Conservation (phyloP, 2,329 filamentous ascomycete genomes). For the Phyllosticta capitalensis region DNA sequence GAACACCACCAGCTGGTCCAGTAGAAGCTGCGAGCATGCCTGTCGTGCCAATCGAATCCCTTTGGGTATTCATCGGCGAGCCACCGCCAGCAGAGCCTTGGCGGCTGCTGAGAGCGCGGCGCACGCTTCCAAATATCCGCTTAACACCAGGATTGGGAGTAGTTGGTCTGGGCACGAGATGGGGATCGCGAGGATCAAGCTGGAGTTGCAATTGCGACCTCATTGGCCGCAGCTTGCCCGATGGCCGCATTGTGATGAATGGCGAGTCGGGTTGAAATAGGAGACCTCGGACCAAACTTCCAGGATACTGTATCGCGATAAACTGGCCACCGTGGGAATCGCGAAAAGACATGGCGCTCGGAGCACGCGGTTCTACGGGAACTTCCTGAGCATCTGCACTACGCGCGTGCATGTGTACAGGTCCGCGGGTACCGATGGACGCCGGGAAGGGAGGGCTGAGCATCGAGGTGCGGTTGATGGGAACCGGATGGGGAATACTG, state of each 20-base stretch:
- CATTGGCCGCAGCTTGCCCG: conserved; percentile 19
- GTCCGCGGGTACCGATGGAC: not conserved
- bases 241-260: conserved; percentile 52
- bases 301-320: conserved; percentile 49
- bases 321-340: not conserved
- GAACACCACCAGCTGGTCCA: not conserved
- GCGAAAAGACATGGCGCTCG: not conserved
- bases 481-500: conserved; percentile 30
- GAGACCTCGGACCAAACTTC: conserved; percentile 80
- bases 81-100: conserved; percentile 18
- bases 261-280: conserved; percentile 73
- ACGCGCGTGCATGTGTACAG: conserved; percentile 54
- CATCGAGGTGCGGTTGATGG: conserved; percentile 1
- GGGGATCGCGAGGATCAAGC: conserved; percentile 15
- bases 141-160: conserved; percentile 58
- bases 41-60: conserved; percentile 1
- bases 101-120: conserved; percentile 64
- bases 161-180: conserved; percentile 7
- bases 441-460: not conserved
- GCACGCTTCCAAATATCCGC: conserved; percentile 76
- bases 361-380: conserved; percentile 53
- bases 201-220: conserved; percentile 25
- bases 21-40: not conserved
- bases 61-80: conserved; percentile 1
- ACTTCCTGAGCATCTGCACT: conserved; percentile 86